Conservation (phyloP, 768 basidiomycete species). For the Candolleomyces efflorescens region DNA sequence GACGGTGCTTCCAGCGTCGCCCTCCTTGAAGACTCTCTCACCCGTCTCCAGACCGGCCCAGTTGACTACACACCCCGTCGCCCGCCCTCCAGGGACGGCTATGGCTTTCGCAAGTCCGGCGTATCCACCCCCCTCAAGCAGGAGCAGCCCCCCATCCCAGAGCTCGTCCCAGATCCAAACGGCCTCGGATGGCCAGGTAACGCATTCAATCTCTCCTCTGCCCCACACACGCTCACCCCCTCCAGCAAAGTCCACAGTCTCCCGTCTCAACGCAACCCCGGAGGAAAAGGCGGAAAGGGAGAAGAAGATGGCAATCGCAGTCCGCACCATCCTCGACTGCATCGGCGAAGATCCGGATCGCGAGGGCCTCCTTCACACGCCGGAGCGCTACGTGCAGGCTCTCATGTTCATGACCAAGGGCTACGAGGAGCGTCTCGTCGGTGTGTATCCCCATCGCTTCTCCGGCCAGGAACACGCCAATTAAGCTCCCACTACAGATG, state of each 20-base stretch:
- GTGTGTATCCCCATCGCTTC: constrained; percentile 36
- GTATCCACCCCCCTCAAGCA: constrained; percentile 51
- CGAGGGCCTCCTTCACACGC: constrained; percentile 88
- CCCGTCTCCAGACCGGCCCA: constrained; percentile 37
- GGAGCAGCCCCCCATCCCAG: constrained; percentile 35
- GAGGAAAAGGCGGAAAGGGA: constrained; percentile 70
- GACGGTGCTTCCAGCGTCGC: constrained; percentile 14
- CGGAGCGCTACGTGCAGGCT: constrained; percentile 94
- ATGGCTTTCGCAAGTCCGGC: constrained; percentile 78
- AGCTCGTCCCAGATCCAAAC: constrained; percentile 52
- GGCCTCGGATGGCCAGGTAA: constrained; percentile 94
- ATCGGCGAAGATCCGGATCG: constrained; percentile 98
- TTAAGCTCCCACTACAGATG: constrained; percentile 51
- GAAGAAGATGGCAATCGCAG: constrained; percentile 73
- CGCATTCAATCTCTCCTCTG: neutral
- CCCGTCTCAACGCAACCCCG: constrained; percentile 76
- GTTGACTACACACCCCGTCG: constrained; percentile 7
- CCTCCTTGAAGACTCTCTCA: constrained; percentile 42
- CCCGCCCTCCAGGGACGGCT: constrained; percentile 56
- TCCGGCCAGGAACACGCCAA: constrained; percentile 10
- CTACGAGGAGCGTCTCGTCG: constrained; percentile 92
- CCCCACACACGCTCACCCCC: constrained; percentile 4
- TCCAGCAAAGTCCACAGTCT: constrained; percentile 85
- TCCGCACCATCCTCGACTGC: constrained; percentile 91
- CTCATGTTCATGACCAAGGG: constrained; percentile 99